Evolutionary conservation across 176 grass and related monocot species (phyloP), one percentile per base, ranked within the genome.

Genomic region (Ampelocalamus luodianensis): DNA sequence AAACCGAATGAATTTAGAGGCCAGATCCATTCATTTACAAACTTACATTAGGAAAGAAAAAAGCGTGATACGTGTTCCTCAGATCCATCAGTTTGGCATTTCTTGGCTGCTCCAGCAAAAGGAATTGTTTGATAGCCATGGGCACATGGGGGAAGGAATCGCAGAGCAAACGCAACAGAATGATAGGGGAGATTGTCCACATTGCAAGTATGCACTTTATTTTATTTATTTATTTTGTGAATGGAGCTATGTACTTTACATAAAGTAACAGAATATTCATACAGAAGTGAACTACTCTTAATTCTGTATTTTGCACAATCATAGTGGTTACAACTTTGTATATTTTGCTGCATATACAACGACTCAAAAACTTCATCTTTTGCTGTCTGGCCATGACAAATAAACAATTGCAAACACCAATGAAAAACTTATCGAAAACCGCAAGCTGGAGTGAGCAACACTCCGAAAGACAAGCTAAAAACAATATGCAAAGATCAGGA

Each of bases 91-190:
- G 60, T 34, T 80, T 83, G 32, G 32, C 32, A 34, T 34, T 34
- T 34, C 32, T 34, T 34, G 32, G 32, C 32, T 2, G 32, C 32
- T 34, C 32, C 32, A 74, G 85, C 84, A 80, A 51, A 73, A 60
- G 80, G 81, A 80, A 76, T 85, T 84, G 80, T 91, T 10, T 15
- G 77, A 73, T 58, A 79, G 84, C 74, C 74, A 72, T 20, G 44
- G 10, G 20, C 85, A 88, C 85, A 93, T 74, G 79, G 34, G 11
- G 66, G 65, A 50, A 6, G 38, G 60, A 88, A 90, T 82, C 83
- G 48, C 83, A 48, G 65, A 38, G 9, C 78, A 63, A 76, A 78
- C 44, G 72, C 83, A 90, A 69, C 78, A 78, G 64, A 86, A 71
- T 82, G 34, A 65, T 17, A 56, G 36, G 66, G 71, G 65, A 70